Evolutionary conservation across 148 eudicot species (phyloP), one percentile per base, ranked within the genome.

Genomic region (Diospyros kaki): DNA sequence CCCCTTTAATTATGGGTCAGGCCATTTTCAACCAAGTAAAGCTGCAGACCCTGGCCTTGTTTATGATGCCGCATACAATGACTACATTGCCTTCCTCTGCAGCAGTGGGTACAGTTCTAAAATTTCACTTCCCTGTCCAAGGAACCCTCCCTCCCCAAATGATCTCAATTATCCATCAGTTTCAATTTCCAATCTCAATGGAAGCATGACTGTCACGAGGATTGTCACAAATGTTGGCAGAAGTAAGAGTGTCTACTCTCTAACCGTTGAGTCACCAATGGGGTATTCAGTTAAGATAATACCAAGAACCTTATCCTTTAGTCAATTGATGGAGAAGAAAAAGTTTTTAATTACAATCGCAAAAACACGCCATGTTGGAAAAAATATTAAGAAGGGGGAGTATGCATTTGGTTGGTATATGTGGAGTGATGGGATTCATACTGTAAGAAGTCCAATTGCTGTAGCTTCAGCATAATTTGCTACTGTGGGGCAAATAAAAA

Each of bases 331-430:
- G 1, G 72, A 91, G 80, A 84, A 86, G 88, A 89, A 75, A 76
- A 86, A 78, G 3, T 93, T 93, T 77, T 84, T 67, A 14, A 79
- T 93, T 28, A 89, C 87, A 14, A 84, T 93, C 4, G 71, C 66
- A 3, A 12, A 1, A 8, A 7, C 5, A 46, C 11, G 41, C 4
- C 17, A n/a, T 7, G 8, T 6, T 12, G 66, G 73, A 17, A 58
- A 18, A 46, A 61, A 48, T 4, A 28, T 28, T 28, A 28, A 28
- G 28, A 28, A 28, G 0, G 28, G 28, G 28, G 72, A 65, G 78
- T 85, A 89, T 60, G 74, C 76, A 9, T 93, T 90, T 73, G 98
- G 98, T 43, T 87, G 89, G 90, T 64, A 75, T 7, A 72, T 83
- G 55, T 93, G 95, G 97, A 78, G 42, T 40, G 97, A 93, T 80